phyloP scores from a whole-genome alignment of 2,329 filamentous ascomycete genomes.

The Tolypocladium album region DNA sequence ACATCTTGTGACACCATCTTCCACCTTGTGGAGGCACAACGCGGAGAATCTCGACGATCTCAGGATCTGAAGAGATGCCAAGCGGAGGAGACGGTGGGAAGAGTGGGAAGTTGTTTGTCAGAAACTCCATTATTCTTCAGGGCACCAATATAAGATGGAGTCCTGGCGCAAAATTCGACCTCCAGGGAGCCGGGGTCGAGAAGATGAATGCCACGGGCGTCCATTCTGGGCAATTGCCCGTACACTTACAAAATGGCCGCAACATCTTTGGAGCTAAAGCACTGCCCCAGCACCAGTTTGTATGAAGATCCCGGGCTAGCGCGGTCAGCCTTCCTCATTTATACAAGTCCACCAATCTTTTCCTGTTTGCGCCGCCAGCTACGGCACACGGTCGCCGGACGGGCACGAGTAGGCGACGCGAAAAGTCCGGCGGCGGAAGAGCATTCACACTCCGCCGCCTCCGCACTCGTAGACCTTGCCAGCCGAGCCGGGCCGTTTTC shows the following conservation, averaged over 20 bases:
- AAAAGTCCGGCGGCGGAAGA: not conserved
- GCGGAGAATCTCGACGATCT: not conserved
- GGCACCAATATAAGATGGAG: not conserved
- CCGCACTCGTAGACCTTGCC: no score
- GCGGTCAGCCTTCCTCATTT: not conserved
- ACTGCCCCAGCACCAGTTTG: not conserved
- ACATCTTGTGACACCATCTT: constrained; percentile 7
- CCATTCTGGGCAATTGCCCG: not conserved
- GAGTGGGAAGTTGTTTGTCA: not conserved
- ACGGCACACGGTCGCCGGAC: not conserved
- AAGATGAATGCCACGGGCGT: not conserved
- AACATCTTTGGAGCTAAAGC: not conserved
- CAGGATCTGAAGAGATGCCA: not conserved
- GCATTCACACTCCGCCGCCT: no score
- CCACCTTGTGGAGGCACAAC: not conserved
- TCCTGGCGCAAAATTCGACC: not conserved
- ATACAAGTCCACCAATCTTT: not conserved
- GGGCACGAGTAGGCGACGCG: no score
- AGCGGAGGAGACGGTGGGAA: not conserved
- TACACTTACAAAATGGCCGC: not conserved
- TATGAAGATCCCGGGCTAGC: not conserved
- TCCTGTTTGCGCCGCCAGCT: not conserved
- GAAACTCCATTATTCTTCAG: not conserved
- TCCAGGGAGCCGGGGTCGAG: not conserved
- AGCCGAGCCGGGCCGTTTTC: no score